Evolutionary conservation across 345 rosid genomes (phyloP), one percentile per base, ranked within the genome.

Genomic region (Linum trigynum): DNA sequence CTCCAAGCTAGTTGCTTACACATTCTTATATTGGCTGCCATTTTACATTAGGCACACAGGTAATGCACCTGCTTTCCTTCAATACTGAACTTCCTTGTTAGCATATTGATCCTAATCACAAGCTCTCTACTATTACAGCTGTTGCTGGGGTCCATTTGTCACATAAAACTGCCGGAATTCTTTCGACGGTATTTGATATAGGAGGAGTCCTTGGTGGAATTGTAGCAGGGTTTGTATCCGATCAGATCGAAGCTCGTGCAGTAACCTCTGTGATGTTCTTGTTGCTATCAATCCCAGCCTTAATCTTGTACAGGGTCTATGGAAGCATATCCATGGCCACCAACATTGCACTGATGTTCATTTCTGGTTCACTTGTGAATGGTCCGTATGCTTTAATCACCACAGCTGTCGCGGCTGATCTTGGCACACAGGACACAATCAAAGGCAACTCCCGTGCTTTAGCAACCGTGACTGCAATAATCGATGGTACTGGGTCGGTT

Each of bases 321-420:
- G 97, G 91, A 72, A 82, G 86, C 78, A 12, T 83, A 43, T 81
- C 91, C 0, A 81, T 81, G 91, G 61, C 79, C 68, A 64, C 75
- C 62, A 90, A 87, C 75, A 71, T 90, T 2, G 5, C 60, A 12
- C 73, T 87, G 84, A 92, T 87, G 97, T 85, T 87, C 69, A 14
- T 83, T 70, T 92, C 90, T 0, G 90, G 97, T 10, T 65, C 88
- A 76, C 83, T 86, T 53, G 97, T 92, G 64, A 92, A 92, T 42
- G 96, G 92, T 60, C 96, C 98, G 0, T 90, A 86, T 71, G 74
- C 97, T 36, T 86, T 92, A 12, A 92, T 92, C 58, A 92, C 98
- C 3, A 86, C 97, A 38, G 97, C 98, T 0, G 98, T 92, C 38
- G 91, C 97, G 55, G 83, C 97, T 69, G 98, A 92, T 84, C 96